These are phyloP conservation scores for Lagenaria siceraria DNA, from an alignment of 306 rosid genomes.

Conservation along the genomic window DNA sequence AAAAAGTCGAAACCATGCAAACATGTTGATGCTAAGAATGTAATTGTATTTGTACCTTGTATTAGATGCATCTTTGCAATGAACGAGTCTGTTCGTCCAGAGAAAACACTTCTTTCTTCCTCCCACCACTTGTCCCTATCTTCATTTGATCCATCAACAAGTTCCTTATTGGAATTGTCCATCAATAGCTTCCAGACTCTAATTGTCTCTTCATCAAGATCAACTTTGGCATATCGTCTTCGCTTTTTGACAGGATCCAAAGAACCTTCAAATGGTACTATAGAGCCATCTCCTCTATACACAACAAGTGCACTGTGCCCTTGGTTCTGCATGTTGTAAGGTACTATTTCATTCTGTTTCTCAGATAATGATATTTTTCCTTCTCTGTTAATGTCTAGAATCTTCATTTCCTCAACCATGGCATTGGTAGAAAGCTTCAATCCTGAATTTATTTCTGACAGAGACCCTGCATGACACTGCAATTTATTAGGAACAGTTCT, in stretches of 20 bases:
- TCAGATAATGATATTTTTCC: constrained; percentile 19
- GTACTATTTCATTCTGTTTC: constrained; percentile 35
- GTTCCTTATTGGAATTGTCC: constrained; percentile 62
- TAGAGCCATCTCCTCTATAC: constrained; percentile 34
- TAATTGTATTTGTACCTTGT: constrained; percentile 15
- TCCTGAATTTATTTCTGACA: constrained; percentile 11
- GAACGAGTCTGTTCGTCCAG: constrained; percentile 16
- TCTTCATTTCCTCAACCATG: constrained; percentile 31
- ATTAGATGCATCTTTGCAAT: constrained; percentile 18
- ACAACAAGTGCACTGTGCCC: constrained; percentile 29
- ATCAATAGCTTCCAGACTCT: constrained; percentile 86
- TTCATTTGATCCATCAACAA: constrained; percentile 56
- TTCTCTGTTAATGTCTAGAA: constrained; percentile 39
- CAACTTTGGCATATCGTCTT: constrained; percentile 66
- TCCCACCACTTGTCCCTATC: constrained; percentile 16
- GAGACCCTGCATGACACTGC: constrained; percentile 26
- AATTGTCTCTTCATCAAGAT: constrained; percentile 77
- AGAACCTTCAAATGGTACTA: constrained; percentile 37
- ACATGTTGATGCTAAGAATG: background rate
- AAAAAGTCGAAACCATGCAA: background rate
- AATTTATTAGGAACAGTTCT: background rate
- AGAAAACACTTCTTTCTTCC: constrained; percentile 21
- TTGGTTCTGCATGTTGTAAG: constrained; percentile 26
- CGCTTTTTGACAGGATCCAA: constrained; percentile 44
- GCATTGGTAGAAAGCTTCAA: constrained; percentile 18